These are phyloP conservation scores for Claviceps fusiformis DNA, from an alignment of 2,329 filamentous ascomycete species.

Conservation along the genomic window DNA sequence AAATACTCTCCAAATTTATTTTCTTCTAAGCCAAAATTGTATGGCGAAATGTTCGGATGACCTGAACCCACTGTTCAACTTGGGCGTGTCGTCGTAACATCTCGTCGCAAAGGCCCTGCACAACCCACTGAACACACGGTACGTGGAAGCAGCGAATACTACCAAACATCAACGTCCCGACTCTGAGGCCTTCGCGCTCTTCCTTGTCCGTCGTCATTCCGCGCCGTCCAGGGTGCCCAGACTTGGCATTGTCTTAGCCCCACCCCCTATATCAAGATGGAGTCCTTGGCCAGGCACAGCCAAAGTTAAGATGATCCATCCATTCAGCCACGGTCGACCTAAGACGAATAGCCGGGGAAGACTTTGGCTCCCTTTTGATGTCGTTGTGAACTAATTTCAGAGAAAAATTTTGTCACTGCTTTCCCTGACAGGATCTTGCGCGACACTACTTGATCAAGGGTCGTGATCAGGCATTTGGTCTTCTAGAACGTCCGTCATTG, in stretches of 20 bases:
- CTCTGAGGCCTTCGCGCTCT: neutral
- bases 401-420: constrained; percentile 5
- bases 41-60: no score
- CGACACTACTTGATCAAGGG: neutral
- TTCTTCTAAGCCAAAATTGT: no score
- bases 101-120: neutral
- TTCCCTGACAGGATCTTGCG: neutral
- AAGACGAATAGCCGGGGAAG: constrained; percentile 15
- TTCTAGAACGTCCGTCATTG: constrained; percentile 9
- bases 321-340: neutral
- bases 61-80: no score
- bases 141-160: neutral
- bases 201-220: constrained; percentile 7
- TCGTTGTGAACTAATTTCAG: neutral
- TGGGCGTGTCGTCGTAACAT: neutral
- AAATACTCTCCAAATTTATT: no score
- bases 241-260: neutral
- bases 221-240: constrained; percentile 4
- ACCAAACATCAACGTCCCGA: neutral
- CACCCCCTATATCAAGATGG: neutral
- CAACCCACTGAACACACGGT: neutral
- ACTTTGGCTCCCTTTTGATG: constrained; percentile 12
- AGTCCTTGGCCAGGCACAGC: neutral
- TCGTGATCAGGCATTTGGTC: constrained; percentile 7
- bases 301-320: neutral